Percentiles rank a stretch among this genome's conserved stretches.
These are phyloP conservation scores for Veloboletus limbatus DNA, from an alignment of 1,284 basidiomycete genomes.

Conservation along the genomic window DNA sequence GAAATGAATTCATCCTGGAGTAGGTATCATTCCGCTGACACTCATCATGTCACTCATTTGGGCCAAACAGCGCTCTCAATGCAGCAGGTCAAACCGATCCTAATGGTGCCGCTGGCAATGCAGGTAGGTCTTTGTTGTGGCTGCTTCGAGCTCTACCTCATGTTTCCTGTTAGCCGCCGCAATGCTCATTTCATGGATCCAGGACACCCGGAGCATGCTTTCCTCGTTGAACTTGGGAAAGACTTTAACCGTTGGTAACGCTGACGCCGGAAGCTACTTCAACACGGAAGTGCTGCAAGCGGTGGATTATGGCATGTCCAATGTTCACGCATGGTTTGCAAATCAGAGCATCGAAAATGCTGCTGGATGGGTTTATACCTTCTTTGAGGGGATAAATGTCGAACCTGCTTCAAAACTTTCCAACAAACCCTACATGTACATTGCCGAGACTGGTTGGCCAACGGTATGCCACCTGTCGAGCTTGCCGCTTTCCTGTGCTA, in stretches of 20 bases:
- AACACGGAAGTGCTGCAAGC: conserved; percentile 65
- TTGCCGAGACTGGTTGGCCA: conserved; percentile 78
- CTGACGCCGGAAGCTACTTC: conserved; percentile 89
- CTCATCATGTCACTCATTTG: conserved; percentile 3
- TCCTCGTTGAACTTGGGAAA: conserved; percentile 50
- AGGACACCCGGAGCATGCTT: conserved; percentile 60
- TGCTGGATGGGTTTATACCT: conserved; percentile 32
- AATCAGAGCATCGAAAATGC: conserved; percentile 68
- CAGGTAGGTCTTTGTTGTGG: conserved; percentile 40
- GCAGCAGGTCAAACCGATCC: conserved; percentile 38
- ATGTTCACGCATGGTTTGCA: conserved; percentile 88
- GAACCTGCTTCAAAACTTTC: conserved; percentile 21
- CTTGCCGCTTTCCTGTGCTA: background rate
- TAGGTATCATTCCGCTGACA: conserved; percentile 33
- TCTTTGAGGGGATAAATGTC: conserved; percentile 35
- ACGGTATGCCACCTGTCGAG: conserved; percentile 45
- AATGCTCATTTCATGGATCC: conserved; percentile 63
- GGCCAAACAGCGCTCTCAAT: conserved; percentile 49
- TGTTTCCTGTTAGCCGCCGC: conserved; percentile 27
- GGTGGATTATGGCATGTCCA: conserved; percentile 75
- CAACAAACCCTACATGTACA: conserved; percentile 38
- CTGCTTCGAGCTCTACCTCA: conserved; percentile 1
- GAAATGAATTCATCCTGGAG: conserved; percentile 84
- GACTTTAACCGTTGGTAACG: conserved; percentile 76
- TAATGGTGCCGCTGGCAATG: conserved; percentile 56